These are phyloP conservation scores for Yarrowia osloensis DNA, from an alignment of 805 yeast genomes.

Conservation along the genomic window DNA sequence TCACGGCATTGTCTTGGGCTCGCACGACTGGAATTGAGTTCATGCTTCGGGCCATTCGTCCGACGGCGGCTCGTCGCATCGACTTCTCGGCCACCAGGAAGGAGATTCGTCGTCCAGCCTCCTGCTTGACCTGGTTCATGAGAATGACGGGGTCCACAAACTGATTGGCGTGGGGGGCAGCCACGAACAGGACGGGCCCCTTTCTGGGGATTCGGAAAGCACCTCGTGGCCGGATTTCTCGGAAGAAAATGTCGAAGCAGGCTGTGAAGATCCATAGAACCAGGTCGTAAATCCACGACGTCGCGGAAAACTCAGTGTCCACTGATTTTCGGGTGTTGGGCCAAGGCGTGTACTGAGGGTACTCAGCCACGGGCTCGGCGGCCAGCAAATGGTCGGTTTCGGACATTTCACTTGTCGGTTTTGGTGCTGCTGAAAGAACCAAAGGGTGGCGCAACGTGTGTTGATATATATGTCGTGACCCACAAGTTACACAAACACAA, in stretches of 20 bases:
- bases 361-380: constrained; percentile 25
- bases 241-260: constrained; percentile 69
- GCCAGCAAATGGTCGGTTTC: constrained; percentile 25
- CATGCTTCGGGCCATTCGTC: constrained; percentile 72
- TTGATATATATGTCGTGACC: constrained; percentile 1
- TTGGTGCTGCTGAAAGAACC: not conserved
- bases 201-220: constrained; percentile 67
- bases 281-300: constrained; percentile 43
- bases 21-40: constrained; percentile 88
- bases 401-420: not conserved
- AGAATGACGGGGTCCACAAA: constrained; percentile 83
- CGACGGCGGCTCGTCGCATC: constrained; percentile 64
- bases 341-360: constrained; percentile 30
- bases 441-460: constrained; percentile 6
- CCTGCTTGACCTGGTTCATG: constrained; percentile 74
- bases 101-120: constrained; percentile 67
- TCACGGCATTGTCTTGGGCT: constrained; percentile 79
- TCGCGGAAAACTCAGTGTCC: constrained; percentile 33
- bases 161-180: constrained; percentile 98
- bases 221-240: constrained; percentile 88
- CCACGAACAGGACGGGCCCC: constrained; percentile 90
- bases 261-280: constrained; percentile 43
- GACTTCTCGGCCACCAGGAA: constrained; percentile 87
- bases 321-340: constrained; percentile 26
- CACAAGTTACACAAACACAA: not conserved